Percentiles rank a stretch among this genome's conserved stretches.
These are phyloP conservation scores for Perkinsus marinus DNA, from an alignment of 169 alveolate genomes.

Conservation along the genomic window DNA sequence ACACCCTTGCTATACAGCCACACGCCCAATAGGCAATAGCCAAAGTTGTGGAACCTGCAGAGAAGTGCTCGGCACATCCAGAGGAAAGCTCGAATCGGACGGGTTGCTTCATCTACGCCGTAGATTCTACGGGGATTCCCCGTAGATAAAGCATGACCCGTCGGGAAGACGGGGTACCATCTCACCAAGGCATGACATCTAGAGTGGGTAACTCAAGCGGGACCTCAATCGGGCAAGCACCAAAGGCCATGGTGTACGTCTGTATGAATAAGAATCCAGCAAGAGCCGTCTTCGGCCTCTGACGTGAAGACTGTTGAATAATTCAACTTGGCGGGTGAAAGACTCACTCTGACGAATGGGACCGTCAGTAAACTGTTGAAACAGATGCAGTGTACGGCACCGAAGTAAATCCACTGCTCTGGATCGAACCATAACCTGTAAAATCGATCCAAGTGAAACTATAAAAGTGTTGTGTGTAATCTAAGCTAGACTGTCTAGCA, in stretches of 20 bases:
- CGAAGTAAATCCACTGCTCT: not conserved
- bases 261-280: not conserved
- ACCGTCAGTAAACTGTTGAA: not conserved
- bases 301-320: not conserved
- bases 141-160: no score
- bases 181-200: not conserved
- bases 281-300: not conserved
- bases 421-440: not conserved
- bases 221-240: not conserved
- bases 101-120: no score
- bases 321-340: not conserved
- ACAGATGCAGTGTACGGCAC: not conserved
- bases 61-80: not conserved
- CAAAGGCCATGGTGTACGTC: not conserved
- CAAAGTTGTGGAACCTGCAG: not conserved
- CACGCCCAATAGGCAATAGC: not conserved
- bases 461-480: no score
- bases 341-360: not conserved
- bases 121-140: no score
- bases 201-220: not conserved
- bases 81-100: no score
- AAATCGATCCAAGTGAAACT: not conserved
- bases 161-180: not conserved
- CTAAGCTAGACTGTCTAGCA: no score
- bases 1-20: not conserved